Percentiles rank a stretch among this genome's conserved stretches.
Conservation (phyloP, 73 alveolate species). For the Stentor roeselii region DNA sequence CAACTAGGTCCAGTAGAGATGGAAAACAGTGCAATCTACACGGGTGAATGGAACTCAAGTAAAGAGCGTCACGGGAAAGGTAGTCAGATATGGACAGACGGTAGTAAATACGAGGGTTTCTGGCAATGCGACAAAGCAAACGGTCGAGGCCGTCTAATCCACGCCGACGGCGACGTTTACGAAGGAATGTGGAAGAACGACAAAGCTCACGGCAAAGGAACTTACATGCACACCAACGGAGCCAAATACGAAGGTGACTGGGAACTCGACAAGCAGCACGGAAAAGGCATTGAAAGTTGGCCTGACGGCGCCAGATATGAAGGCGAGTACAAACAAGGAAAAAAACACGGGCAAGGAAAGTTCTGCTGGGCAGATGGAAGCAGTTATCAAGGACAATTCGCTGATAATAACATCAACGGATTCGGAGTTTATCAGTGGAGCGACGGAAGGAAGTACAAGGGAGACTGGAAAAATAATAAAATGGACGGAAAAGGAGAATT, state of each 20-base stretch:
- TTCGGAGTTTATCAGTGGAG: conserved; percentile 61
- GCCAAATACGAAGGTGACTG: conserved; percentile 82
- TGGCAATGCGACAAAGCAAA: conserved; percentile 41
- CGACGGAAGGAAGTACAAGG: conserved; percentile 59
- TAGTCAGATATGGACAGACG: conserved; percentile 22
- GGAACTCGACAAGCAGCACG: conserved; percentile 73
- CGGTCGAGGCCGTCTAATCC: conserved; percentile 39
- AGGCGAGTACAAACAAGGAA: conserved; percentile 56
- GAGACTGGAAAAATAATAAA: conserved; percentile 58
- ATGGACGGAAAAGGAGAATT: conserved; percentile 71
- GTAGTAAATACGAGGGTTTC: conserved; percentile 36
- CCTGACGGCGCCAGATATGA: conserved; percentile 68
- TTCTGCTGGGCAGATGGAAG: conserved; percentile 67
- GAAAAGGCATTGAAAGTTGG: conserved; percentile 78
- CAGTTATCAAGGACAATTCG: conserved; percentile 59
- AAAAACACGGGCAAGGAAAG: conserved; percentile 67
- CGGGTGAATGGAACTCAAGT: conserved; percentile 44
- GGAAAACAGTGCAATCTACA: conserved; percentile 50
- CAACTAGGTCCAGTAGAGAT: conserved; percentile 36
- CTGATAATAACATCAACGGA: conserved; percentile 63
- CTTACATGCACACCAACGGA: conserved; percentile 54
- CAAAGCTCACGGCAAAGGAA: conserved; percentile 74
- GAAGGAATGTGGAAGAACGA: conserved; percentile 56
- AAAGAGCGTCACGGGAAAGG: conserved; percentile 4
- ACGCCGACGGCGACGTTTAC: conserved; percentile 53